Evolutionary conservation across 495 filamentous ascomycete species (phyloP).

Genomic region (Opeltia flavorubescens): DNA sequence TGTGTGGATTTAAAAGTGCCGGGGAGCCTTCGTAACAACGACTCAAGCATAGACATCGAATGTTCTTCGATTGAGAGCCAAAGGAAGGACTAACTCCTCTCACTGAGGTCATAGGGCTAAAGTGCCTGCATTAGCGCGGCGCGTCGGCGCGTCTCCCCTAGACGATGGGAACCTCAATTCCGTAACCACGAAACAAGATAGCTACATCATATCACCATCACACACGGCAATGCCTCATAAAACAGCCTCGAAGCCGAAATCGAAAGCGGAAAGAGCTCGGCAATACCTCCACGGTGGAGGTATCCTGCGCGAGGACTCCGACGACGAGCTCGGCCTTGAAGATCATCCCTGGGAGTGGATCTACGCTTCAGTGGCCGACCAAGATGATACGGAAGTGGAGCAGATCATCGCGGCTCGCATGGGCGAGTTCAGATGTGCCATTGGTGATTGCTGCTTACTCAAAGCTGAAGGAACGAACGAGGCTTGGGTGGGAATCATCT

Average conservation of each 20-base stretch:
- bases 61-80: not conserved
- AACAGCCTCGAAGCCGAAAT: not conserved
- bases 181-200: not conserved
- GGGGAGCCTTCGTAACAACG: not conserved
- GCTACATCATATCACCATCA: not conserved
- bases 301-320: slow-evolving; percentile 70
- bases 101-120: not conserved
- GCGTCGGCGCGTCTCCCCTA: slow-evolving; percentile 9
- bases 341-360: slow-evolving; percentile 93
- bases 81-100: not conserved
- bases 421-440: slow-evolving; percentile 64
- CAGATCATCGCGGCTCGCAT: slow-evolving; percentile 67
- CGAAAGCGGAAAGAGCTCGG: slow-evolving; percentile 34
- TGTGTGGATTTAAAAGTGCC: not conserved
- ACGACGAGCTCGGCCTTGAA: slow-evolving; percentile 77
- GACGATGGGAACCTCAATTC: not conserved
- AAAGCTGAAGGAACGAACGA: slow-evolving; percentile 73
- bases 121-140: slow-evolving; percentile 18
- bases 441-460: slow-evolving; percentile 74
- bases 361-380: slow-evolving; percentile 34
- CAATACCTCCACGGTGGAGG: slow-evolving; percentile 50
- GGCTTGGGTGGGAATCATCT: slow-evolving; percentile 82
- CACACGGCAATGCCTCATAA: slow-evolving; percentile 18
- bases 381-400: slow-evolving; percentile 8
- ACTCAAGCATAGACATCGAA: not conserved